Base-by-base conservation (phyloP, 176 grass and related monocot species). In the Oryza glumipatula region DNA sequence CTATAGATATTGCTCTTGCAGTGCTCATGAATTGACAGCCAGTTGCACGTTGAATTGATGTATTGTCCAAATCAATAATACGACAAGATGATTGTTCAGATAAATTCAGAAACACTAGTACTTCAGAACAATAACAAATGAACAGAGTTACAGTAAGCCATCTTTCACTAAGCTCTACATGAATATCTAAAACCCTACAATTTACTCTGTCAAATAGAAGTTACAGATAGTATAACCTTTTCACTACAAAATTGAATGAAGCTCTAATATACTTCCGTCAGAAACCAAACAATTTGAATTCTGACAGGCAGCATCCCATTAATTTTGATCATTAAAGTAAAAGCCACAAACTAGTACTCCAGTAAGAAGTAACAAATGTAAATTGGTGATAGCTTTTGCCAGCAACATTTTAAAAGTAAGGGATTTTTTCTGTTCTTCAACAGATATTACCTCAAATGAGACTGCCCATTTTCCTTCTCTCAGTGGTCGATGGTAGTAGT, bases 381-480 rank as follows among this genome's bases (percentile, higher is more conserved):
- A 67, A 19, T 51, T 73, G 51, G 82, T 68, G 39, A 77, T 15
- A 38, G 51, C 32, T 4, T 11, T 49, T 47, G 9, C 4, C 23
- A 0, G 21, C 65, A 51, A 14, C 3, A 43, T 68, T 71, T 70
- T 38, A 17, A 36, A 12, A 41, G 70, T 39, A 24, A 43, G 48
- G 48, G 28, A 26, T 9, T 4, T 33, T 6, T 44, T 11, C 16
- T 32, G 66, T 23, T 8, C 48, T 51, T 87, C 14, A 49, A 6
- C 44, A 61, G 17, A 58, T 28, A 86, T 91, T 61, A 95, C 93
- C 93, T 95, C 88, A 11, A 86, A 84, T 72, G 93, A 88, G 13
- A 95, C 93, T 0, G 88, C 93, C 93, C 90, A 95, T 88, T 95
- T 92, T 82, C 90, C 93, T 17, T 90, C 86, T 61, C 93, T 72